Conservation (phyloP, 2,329 filamentous ascomycete species). For the Zymoseptoria tritici region DNA sequence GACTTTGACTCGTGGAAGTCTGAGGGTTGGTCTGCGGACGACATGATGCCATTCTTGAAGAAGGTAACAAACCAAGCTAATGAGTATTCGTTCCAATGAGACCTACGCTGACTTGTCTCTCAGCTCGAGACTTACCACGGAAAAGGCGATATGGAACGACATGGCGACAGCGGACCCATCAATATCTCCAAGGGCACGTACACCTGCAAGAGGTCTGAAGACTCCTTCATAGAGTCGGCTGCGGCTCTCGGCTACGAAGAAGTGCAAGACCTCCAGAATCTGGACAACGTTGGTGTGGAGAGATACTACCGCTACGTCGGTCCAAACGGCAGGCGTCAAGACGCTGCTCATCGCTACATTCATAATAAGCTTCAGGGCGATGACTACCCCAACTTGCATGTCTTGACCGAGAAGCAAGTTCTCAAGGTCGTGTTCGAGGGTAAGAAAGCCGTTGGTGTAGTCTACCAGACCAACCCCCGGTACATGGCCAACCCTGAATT, state of each 20-base stretch:
- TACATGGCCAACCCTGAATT: constrained; percentile 27
- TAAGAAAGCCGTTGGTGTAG: constrained; percentile 51
- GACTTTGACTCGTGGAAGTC: constrained; percentile 50
- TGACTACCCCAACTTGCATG: constrained; percentile 50
- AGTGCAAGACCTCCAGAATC: constrained; percentile 46
- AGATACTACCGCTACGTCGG: constrained; percentile 44
- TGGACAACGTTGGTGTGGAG: constrained; percentile 38
- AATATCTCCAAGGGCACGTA: constrained; percentile 48
- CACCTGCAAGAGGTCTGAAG: constrained; percentile 32
- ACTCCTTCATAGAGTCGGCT: constrained; percentile 45
- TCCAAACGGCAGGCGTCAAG: constrained; percentile 48
- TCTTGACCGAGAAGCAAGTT: constrained; percentile 52
- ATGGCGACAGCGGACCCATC: constrained; percentile 51
- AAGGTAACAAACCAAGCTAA: constrained; percentile 35
- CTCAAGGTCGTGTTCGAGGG: constrained; percentile 33
- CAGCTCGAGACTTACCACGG: constrained; percentile 52
- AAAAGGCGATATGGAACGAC: constrained; percentile 36
- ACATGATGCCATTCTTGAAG: constrained; percentile 47
- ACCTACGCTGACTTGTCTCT: neutral
- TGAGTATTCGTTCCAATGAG: neutral
- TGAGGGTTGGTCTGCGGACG: constrained; percentile 45
- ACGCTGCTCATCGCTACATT: constrained; percentile 49
- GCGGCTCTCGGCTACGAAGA: constrained; percentile 44
- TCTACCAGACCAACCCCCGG: constrained; percentile 45
- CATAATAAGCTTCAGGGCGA: constrained; percentile 44